These are phyloP conservation scores for Pseudozyma sp. DNA, from an alignment of 1,284 basidiomycete genomes.

Conservation along the genomic window DNA sequence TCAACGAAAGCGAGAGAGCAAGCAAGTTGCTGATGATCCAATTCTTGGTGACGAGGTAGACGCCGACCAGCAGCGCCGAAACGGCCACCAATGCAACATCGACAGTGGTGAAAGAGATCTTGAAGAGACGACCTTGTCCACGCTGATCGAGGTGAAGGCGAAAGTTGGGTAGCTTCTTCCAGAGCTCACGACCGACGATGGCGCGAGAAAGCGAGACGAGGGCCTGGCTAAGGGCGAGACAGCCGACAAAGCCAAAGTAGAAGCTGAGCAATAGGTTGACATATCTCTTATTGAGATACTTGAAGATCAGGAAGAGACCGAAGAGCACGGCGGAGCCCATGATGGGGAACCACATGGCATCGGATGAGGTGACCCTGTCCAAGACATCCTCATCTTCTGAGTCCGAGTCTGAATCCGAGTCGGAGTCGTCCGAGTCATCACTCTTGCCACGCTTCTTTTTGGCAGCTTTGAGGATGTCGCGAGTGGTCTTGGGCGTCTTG, in stretches of 20 bases:
- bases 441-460: constrained; percentile 27
- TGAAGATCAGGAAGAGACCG: constrained; percentile 63
- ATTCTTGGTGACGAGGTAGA: constrained; percentile 76
- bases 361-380: constrained; percentile 59
- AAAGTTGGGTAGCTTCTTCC: constrained; percentile 53
- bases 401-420: constrained; percentile 29
- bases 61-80: constrained; percentile 76
- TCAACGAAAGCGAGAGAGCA: constrained; percentile 84
- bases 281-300: constrained; percentile 63
- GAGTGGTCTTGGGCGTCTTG: constrained; percentile 60
- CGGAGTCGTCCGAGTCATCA: constrained; percentile 21
- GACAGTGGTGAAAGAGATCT: constrained; percentile 68
- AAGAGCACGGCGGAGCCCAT: constrained; percentile 64
- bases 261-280: constrained; percentile 62
- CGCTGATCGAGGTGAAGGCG: constrained; percentile 41
- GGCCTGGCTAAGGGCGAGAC: constrained; percentile 56
- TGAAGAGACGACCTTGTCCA: constrained; percentile 39
- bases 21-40: constrained; percentile 83
- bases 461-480: constrained; percentile 48
- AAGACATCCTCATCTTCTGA: constrained; percentile 52
- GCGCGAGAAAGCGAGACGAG: constrained; percentile 26
- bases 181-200: constrained; percentile 31
- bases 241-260: constrained; percentile 65
- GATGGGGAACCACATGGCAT: constrained; percentile 66
- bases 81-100: constrained; percentile 77